phyloP scores from a whole-genome alignment of 768 basidiomycete genomes.

The Podaxis pistillaris region DNA sequence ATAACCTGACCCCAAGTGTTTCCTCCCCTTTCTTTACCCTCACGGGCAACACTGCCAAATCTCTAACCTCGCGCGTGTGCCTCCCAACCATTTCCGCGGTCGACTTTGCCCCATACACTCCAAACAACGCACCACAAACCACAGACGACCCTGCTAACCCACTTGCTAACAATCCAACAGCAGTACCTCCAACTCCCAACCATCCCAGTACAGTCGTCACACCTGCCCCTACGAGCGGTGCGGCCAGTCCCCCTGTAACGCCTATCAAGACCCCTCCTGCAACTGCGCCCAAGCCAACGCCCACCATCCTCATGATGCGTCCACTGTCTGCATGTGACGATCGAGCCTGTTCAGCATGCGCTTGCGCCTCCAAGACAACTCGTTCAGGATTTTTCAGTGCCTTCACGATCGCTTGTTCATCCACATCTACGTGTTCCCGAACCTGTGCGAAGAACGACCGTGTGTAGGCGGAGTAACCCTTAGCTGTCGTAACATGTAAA shows the following conservation, averaged over 20 bases:
- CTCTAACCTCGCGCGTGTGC: slow-evolving; percentile 52
- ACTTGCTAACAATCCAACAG: slow-evolving; percentile 47
- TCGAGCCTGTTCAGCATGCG: slow-evolving; percentile 37
- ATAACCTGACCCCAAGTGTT: slow-evolving; percentile 50
- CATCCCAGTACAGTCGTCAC: slow-evolving; percentile 46
- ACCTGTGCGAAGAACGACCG: slow-evolving; percentile 43
- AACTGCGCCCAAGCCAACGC: slow-evolving; percentile 50
- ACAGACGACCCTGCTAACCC: slow-evolving; percentile 55
- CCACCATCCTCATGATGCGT: slow-evolving; percentile 41
- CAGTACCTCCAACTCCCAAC: slow-evolving; percentile 53
- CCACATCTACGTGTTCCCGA: slow-evolving; percentile 26
- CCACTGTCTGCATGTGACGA: slow-evolving; percentile 40
- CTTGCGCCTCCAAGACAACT: slow-evolving; percentile 43
- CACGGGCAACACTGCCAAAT: slow-evolving; percentile 51
- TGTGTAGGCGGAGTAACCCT: slow-evolving; percentile 50
- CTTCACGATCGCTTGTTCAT: slow-evolving; percentile 42
- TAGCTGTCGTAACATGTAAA: slow-evolving; percentile 45
- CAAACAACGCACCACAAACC: slow-evolving; percentile 58
- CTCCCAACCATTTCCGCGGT: slow-evolving; percentile 47
- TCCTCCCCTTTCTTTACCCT: slow-evolving; percentile 32
- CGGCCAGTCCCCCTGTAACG: slow-evolving; percentile 58
- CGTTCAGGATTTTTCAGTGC: slow-evolving; percentile 49
- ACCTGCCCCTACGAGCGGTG: slow-evolving; percentile 56
- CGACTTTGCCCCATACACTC: slow-evolving; percentile 51
- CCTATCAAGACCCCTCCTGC: slow-evolving; percentile 56